Evolutionary conservation across 768 basidiomycete genomes (phyloP).

Genomic region (Boletus reticulatus): DNA sequence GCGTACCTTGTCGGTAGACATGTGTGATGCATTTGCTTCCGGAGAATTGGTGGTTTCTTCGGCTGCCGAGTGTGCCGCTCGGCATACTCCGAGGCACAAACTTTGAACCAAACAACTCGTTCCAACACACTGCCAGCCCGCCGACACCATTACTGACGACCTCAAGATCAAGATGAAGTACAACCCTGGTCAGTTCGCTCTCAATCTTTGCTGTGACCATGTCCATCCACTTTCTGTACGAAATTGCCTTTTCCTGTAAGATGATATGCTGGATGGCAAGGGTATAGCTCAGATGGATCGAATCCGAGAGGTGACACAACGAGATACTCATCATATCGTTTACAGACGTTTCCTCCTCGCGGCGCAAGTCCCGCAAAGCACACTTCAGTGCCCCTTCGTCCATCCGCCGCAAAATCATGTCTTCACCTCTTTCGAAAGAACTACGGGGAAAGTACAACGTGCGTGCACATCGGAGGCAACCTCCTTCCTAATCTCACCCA

Average conservation of each 20-base stretch:
- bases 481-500: not conserved
- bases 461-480: conserved; percentile 30
- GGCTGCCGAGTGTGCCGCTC: not conserved
- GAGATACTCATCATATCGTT: conserved; percentile 33
- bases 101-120: conserved; percentile 38
- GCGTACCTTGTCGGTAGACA: conserved; percentile 51
- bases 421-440: conserved; percentile 92
- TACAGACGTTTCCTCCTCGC: conserved; percentile 84
- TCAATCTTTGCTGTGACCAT: conserved; percentile 15
- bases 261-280: conserved; percentile 54
- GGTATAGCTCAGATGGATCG: conserved; percentile 42
- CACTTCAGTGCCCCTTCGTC: conserved; percentile 97
- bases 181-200: conserved; percentile 70
- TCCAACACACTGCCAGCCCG: conserved; percentile 21
- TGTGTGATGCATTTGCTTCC: conserved; percentile 7
- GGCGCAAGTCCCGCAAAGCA: conserved; percentile 97
- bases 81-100: conserved; percentile 27
- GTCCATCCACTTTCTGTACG: conserved; percentile 18
- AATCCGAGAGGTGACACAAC: conserved; percentile 10
- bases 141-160: conserved; percentile 53
- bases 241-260: conserved; percentile 28
- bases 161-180: conserved; percentile 77
- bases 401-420: conserved; percentile 97
- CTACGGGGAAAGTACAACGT: conserved; percentile 91
- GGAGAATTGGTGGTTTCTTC: too few relatives aligned